These are phyloP conservation scores for Colletotrichum cuscutae DNA, from an alignment of 2,329 filamentous ascomycete species.

Conservation along the genomic window DNA sequence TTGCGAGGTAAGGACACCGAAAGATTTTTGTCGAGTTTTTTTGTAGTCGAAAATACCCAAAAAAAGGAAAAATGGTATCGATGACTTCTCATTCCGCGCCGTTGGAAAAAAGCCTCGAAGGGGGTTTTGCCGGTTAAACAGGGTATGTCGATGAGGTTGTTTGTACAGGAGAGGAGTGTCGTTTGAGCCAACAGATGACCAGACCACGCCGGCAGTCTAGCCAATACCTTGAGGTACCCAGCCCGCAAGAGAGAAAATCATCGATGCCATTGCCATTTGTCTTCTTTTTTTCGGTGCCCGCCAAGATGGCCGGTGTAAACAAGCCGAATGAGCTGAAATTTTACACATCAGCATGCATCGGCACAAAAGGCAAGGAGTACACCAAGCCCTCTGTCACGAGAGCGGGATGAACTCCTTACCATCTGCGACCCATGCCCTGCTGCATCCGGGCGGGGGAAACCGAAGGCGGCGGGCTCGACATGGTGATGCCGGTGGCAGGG, in stretches of 20 bases:
- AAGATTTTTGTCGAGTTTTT: conserved; percentile 31
- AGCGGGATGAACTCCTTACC: conserved; percentile 57
- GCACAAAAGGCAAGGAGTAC: conserved; percentile 48
- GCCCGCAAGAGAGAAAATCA: conserved; percentile 48
- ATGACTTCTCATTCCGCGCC: conserved; percentile 54
- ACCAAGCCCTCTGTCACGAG: conserved; percentile 45
- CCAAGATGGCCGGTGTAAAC: conserved; percentile 55
- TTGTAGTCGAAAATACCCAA: conserved; percentile 36
- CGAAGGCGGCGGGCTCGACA: conserved; percentile 87
- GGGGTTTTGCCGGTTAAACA: conserved; percentile 43
- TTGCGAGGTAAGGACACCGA: conserved; percentile 41
- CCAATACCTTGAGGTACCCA: conserved; percentile 48
- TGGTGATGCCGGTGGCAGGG: conserved; percentile 86
- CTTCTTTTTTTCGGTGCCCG: conserved; percentile 55
- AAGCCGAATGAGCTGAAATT: conserved; percentile 51
- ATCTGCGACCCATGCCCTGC: conserved; percentile 62
- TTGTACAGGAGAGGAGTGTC: conserved; percentile 55
- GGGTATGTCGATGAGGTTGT: conserved; percentile 59
- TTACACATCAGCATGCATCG: conserved; percentile 49
- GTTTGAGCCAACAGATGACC: conserved; percentile 42
- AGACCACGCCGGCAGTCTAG: conserved; percentile 41
- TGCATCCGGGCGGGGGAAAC: conserved; percentile 72
- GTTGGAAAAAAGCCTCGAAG: conserved; percentile 39
- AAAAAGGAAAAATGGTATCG: conserved; percentile 56
- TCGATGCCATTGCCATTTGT: conserved; percentile 51